Percentiles rank a stretch among this genome's conserved stretches.
phyloP scores from a whole-genome alignment of 2,329 filamentous ascomycete species.

The Penicillium sp. region DNA sequence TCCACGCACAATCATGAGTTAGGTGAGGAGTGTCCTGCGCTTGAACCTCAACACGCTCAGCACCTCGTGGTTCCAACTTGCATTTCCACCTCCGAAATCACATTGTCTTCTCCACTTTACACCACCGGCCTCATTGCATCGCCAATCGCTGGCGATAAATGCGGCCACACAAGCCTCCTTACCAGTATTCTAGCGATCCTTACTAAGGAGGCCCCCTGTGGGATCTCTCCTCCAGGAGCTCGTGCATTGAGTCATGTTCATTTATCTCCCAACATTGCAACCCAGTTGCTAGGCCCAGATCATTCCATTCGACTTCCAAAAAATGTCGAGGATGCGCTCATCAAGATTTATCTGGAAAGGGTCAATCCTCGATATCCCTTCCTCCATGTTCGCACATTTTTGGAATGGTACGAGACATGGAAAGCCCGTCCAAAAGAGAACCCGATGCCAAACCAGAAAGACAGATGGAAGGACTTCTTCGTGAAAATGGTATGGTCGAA shows the following conservation, averaged over 20 bases:
- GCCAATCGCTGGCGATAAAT: conserved; percentile 8
- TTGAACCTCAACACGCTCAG: not conserved
- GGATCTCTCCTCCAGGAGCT: not conserved
- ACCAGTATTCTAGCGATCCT: conserved; percentile 23
- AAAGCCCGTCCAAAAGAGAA: conserved; percentile 9
- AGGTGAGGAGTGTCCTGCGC: not conserved
- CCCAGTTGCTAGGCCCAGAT: not conserved
- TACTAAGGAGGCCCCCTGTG: not conserved
- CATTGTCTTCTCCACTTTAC: not conserved
- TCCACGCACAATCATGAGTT: not conserved
- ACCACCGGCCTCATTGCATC: not conserved
- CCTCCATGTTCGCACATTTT: conserved; percentile 20
- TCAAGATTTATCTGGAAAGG: conserved; percentile 24
- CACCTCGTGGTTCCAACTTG: not conserved
- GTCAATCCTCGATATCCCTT: conserved; percentile 30
- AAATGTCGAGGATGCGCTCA: conserved; percentile 11
- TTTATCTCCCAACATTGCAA: not conserved
- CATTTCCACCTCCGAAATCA: not conserved
- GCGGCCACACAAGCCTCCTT: conserved; percentile 18
- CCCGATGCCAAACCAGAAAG: not conserved
- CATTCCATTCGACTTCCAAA: conserved; percentile 10
- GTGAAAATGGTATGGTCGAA: conserved; percentile 20
- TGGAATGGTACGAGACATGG: conserved; percentile 24
- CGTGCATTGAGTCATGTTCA: not conserved
- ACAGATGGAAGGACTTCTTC: conserved; percentile 26